phyloP scores from a whole-genome alignment of 306 rosid genomes.

The Acacia crassicarpa region DNA sequence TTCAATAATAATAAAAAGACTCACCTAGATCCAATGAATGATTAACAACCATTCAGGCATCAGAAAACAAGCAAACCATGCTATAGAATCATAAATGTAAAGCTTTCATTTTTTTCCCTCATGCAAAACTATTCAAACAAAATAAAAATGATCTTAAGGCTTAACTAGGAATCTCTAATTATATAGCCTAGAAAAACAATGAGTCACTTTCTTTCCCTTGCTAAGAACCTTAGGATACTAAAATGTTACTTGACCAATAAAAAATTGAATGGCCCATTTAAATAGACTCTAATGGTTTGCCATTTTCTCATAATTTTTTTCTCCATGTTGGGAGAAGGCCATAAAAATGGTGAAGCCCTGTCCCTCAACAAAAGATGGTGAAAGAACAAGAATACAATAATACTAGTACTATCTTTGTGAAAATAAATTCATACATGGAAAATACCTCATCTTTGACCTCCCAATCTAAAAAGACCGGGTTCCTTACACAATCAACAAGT shows the following conservation, averaged over 20 bases:
- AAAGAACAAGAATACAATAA: slow-evolving; percentile 15
- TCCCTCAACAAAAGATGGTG: slow-evolving; percentile 8
- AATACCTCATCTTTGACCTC: slow-evolving; percentile 95
- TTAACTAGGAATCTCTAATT: too few species aligned
- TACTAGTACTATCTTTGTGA: neutral
- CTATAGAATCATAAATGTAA: neutral
- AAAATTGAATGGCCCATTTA: slow-evolving; percentile 8
- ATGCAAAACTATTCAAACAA: neutral
- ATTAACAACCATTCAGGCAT: neutral
- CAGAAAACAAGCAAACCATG: neutral
- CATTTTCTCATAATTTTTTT: slow-evolving; percentile 1
- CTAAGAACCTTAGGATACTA: neutral
- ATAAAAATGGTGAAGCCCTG: neutral
- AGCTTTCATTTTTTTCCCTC: slow-evolving; percentile 11
- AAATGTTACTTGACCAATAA: neutral
- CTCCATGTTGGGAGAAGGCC: neutral
- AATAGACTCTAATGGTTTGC: neutral
- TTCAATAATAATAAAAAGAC: slow-evolving; percentile 34
- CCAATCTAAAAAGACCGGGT: slow-evolving; percentile 95
- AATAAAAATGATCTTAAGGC: neutral
- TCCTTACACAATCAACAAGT: slow-evolving; percentile 81
- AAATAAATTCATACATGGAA: slow-evolving; percentile 3
- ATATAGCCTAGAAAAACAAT: neutral
- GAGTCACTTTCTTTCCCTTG: slow-evolving; percentile 7
- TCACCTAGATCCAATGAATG: neutral